Percentiles rank a stretch among this genome's conserved stretches.
phyloP scores from a whole-genome alignment of 768 basidiomycete species.

The Gyrodon lividus region DNA sequence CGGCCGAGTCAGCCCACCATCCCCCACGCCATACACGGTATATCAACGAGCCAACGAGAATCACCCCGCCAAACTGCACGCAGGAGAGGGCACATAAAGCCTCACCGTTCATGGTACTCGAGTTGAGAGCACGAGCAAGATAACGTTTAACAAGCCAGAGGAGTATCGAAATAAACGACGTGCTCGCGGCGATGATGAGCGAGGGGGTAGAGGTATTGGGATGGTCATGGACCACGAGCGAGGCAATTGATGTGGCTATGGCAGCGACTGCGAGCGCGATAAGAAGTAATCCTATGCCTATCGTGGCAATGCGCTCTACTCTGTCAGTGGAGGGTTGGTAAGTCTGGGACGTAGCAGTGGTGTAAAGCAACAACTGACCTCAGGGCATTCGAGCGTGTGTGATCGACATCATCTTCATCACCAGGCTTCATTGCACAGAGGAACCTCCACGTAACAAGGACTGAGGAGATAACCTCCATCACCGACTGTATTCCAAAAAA shows the following conservation, averaged over 20 bases:
- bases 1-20: constrained; percentile 50
- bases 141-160: constrained; percentile 47
- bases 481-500: constrained; percentile 51
- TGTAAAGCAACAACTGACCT: constrained; percentile 9
- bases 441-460: constrained; percentile 47
- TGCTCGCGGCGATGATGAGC: constrained; percentile 42
- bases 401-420: constrained; percentile 25
- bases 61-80: constrained; percentile 41
- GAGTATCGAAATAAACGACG: constrained; percentile 38
- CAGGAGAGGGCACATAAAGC: constrained; percentile 45
- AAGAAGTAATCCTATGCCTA: constrained; percentile 37
- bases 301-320: constrained; percentile 38
- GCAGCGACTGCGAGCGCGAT: constrained; percentile 39
- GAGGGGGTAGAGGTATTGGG: constrained; percentile 41
- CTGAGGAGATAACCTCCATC: constrained; percentile 45
- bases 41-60: constrained; percentile 42
- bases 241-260: constrained; percentile 33
- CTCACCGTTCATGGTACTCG: constrained; percentile 44
- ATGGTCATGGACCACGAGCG: constrained; percentile 35
- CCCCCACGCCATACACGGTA: constrained; percentile 43
- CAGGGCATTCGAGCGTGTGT: constrained; percentile 8
- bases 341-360: not conserved
- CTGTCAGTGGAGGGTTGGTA: constrained; percentile 14
- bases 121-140: constrained; percentile 44
- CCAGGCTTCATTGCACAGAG: constrained; percentile 31